phyloP scores from a whole-genome alignment of 768 basidiomycete species.

The Polyporus arcularius region DNA sequence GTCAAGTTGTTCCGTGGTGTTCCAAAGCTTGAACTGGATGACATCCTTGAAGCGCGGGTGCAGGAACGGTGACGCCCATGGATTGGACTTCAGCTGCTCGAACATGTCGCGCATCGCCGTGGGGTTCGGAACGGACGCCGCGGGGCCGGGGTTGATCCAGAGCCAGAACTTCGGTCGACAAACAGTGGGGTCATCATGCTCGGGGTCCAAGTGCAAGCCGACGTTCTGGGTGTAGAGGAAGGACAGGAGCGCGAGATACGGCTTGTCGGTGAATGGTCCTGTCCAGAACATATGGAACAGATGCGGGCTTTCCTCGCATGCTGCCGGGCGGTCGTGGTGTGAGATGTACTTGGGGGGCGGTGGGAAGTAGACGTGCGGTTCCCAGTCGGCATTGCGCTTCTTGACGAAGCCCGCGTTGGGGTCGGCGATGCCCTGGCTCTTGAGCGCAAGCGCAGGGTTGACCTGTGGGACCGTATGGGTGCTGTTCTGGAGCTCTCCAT shows the following conservation, averaged over 20 bases:
- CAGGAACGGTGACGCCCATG: constrained; percentile 95
- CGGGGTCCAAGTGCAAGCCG: constrained; percentile 66
- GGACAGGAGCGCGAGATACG: constrained; percentile 91
- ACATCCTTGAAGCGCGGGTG: constrained; percentile 90
- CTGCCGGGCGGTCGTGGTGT: constrained; percentile 53
- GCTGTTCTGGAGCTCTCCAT: constrained; percentile 40
- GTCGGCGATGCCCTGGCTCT: constrained; percentile 38
- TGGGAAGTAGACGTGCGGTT: constrained; percentile 52
- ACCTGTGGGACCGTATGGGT: constrained; percentile 35
- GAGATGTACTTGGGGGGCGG: constrained; percentile 55
- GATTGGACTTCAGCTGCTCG: constrained; percentile 75
- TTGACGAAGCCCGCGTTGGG: constrained; percentile 57
- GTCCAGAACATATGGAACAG: constrained; percentile 99
- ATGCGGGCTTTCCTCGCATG: constrained; percentile 82
- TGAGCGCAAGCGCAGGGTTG: constrained; percentile 30
- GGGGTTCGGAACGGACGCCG: constrained; percentile 85
- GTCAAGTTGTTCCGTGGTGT: constrained; percentile 96
- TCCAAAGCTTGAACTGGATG: constrained; percentile 97
- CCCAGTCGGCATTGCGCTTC: constrained; percentile 64
- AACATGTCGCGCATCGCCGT: constrained; percentile 82
- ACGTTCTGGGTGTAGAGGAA: constrained; percentile 97
- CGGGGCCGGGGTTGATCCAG: constrained; percentile 99
- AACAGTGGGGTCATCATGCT: constrained; percentile 47
- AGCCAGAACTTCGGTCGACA: constrained; percentile 96
- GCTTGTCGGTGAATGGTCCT: constrained; percentile 97